These are phyloP conservation scores for Salix exigua DNA, from an alignment of 345 rosid species.

Conservation along the genomic window DNA sequence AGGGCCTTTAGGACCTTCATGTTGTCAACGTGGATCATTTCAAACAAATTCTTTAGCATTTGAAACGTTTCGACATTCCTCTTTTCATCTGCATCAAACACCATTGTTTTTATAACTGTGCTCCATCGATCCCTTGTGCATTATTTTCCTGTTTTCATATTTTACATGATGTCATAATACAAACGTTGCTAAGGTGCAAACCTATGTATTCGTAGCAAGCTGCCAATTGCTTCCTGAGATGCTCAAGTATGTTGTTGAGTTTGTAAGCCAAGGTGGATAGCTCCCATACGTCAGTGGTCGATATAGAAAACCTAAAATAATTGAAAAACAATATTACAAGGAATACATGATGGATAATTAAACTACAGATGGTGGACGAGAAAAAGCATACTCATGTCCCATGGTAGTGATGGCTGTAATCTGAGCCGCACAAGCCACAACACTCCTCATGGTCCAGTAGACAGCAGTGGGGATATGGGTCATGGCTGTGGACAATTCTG, in stretches of 20 bases:
- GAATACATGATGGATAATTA: no score
- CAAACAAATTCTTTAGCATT: constrained; percentile 34
- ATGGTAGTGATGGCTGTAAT: constrained; percentile 55
- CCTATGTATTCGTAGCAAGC: no score
- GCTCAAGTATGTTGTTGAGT: no score
- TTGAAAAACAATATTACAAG: no score
- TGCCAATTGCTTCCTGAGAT: no score
- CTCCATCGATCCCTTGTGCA: background rate
- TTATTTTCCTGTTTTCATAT: background rate
- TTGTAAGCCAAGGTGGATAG: no score
- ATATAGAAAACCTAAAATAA: no score
- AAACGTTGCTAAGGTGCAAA: no score
- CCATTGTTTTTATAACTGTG: background rate
- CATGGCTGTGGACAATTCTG: constrained; percentile 40
- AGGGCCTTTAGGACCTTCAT: no score
- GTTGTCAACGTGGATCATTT: no score
- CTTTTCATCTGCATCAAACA: constrained; percentile 52
- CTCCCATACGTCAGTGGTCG: no score
- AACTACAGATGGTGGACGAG: background rate
- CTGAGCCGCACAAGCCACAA: constrained; percentile 61
- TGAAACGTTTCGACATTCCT: constrained; percentile 50
- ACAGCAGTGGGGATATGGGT: constrained; percentile 61
- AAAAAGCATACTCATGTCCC: constrained; percentile 53
- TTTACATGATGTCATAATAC: no score
- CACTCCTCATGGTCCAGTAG: constrained; percentile 62